Evolutionary conservation across 768 basidiomycete species (phyloP).

Genomic region (Mycena venus): DNA sequence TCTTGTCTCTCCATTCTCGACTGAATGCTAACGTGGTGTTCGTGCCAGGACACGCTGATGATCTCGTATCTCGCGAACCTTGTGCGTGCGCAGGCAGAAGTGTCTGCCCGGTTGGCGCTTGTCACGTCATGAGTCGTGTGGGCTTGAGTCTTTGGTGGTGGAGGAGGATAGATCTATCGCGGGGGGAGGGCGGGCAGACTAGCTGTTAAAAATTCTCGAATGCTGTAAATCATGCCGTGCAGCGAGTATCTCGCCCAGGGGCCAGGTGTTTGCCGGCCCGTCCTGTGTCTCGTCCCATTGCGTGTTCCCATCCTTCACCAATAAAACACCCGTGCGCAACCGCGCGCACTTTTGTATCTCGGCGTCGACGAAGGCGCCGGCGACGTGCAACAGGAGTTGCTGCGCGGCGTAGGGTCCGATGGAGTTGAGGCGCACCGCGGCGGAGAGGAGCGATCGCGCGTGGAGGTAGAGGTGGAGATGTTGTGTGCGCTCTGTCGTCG

Average conservation of each 20-base stretch:
- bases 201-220: slow-evolving; percentile 96
- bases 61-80: slow-evolving; percentile 95
- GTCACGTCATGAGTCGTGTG: slow-evolving; percentile 54
- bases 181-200: slow-evolving; percentile 7
- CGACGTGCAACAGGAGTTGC: slow-evolving; percentile 82
- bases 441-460: slow-evolving; percentile 89
- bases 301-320: slow-evolving; percentile 31
- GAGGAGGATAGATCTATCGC: slow-evolving; percentile 8
- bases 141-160: slow-evolving; percentile 41
- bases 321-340: slow-evolving; percentile 63
- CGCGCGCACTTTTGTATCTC: slow-evolving; percentile 61
- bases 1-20: slow-evolving; percentile 3
- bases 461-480: slow-evolving; percentile 95
- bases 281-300: slow-evolving; percentile 56
- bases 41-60: slow-evolving; percentile 87
- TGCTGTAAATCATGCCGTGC: slow-evolving; percentile 95
- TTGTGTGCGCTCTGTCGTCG: slow-evolving; percentile 82
- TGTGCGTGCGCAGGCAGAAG: slow-evolving; percentile 93
- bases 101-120: slow-evolving; percentile 88
- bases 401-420: slow-evolving; percentile 95
- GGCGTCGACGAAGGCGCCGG: slow-evolving; percentile 74
- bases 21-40: slow-evolving; percentile 35
- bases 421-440: slow-evolving; percentile 91
- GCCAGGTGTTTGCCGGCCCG: slow-evolving; percentile 94
- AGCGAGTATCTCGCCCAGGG: slow-evolving; percentile 92